phyloP scores from a whole-genome alignment of 1,139 yeast genomes.

The Meyerozyma sp. region DNA sequence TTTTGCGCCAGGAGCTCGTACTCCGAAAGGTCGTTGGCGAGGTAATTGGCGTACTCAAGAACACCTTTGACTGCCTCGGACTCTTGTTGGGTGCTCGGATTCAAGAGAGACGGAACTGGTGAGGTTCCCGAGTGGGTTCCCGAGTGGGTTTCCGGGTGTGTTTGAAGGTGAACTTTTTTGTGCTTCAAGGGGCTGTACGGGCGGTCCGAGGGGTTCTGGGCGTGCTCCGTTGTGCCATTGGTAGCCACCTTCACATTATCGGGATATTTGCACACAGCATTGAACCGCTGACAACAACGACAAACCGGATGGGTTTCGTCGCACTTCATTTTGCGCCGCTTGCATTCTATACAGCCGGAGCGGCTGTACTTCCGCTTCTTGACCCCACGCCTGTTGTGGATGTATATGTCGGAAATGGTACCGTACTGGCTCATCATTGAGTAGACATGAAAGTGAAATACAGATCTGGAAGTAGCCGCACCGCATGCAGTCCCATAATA shows the following conservation, averaged over 20 bases:
- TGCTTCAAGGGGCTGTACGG: too few species aligned
- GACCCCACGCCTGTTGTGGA: slow-evolving; percentile 5
- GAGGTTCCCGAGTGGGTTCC: too few species aligned
- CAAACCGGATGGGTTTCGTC: slow-evolving; percentile 19
- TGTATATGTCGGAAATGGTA: neutral
- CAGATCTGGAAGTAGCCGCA: neutral
- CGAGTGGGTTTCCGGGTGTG: too few species aligned
- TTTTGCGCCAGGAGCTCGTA: neutral
- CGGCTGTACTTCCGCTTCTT: slow-evolving; percentile 51
- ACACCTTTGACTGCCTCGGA: neutral
- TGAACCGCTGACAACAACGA: slow-evolving; percentile 44
- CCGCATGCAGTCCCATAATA: too few species aligned
- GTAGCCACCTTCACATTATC: neutral
- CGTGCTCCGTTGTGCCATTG: too few species aligned
- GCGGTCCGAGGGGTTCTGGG: too few species aligned
- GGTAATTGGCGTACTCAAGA: slow-evolving; percentile 1
- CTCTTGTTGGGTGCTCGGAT: neutral
- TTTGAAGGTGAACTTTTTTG: too few species aligned
- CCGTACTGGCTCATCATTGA: neutral
- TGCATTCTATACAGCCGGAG: slow-evolving; percentile 62
- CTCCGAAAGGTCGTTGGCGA: neutral
- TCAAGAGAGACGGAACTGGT: too few species aligned
- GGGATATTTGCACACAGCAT: slow-evolving; percentile 5
- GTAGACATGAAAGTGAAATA: too few species aligned
- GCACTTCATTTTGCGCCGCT: slow-evolving; percentile 52